These are phyloP conservation scores for Ensete ventricosum DNA, from an alignment of 176 grass and related monocot species.

Conservation along the genomic window DNA sequence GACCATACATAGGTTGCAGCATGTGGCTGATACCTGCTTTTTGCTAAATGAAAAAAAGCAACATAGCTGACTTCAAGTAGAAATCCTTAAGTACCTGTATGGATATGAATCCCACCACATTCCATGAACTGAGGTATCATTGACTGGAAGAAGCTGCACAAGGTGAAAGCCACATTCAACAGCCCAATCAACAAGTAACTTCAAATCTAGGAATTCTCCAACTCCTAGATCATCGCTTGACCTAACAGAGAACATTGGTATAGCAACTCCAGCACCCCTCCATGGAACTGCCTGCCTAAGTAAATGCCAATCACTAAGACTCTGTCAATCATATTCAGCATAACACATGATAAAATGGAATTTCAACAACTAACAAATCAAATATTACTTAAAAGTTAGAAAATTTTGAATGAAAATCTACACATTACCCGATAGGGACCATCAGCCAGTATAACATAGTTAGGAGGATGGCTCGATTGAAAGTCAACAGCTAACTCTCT, in stretches of 20 bases:
- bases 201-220: slow-evolving; percentile 98
- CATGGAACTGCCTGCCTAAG: slow-evolving; percentile 70
- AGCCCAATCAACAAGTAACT: slow-evolving; percentile 91
- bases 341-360: neutral
- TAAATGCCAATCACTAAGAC: slow-evolving; percentile 23
- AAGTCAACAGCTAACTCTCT: slow-evolving; percentile 69
- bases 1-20: too few species aligned
- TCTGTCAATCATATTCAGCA: neutral
- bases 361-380: slow-evolving; percentile 1
- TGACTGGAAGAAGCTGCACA: slow-evolving; percentile 89
- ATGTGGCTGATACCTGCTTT: neutral
- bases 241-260: slow-evolving; percentile 83
- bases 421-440: slow-evolving; percentile 67
- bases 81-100: slow-evolving; percentile 46
- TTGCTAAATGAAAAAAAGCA: neutral
- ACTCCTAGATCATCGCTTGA: slow-evolving; percentile 84
- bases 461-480: slow-evolving; percentile 44
- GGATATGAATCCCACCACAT: slow-evolving; percentile 99
- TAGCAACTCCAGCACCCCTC: slow-evolving; percentile 93
- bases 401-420: neutral
- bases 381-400: neutral
- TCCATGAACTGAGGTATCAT: slow-evolving; percentile 83
- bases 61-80: neutral
- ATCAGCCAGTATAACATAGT: slow-evolving; percentile 67
- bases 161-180: slow-evolving; percentile 92